Conservation (phyloP, 495 filamentous ascomycete genomes). For the Penicillium egyptiacum region DNA sequence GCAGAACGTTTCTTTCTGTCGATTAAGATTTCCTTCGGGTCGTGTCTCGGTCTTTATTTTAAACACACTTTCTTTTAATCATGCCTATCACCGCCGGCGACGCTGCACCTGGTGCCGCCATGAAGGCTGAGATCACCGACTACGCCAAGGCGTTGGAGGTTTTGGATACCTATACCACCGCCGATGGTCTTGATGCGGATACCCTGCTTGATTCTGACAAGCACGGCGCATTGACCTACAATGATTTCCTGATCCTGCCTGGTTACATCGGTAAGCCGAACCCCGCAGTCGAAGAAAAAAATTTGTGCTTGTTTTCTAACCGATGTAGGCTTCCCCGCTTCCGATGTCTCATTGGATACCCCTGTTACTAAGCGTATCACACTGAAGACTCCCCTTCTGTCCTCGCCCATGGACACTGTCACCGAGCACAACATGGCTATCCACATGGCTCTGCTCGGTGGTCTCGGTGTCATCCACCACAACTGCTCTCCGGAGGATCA, state of each 20-base stretch:
- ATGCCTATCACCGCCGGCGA: conserved; percentile 75
- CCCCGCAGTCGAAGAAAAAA: conserved; percentile 11
- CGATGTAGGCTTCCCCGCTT: conserved; percentile 75
- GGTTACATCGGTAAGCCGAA: conserved; percentile 61
- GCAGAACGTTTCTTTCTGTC: conserved; percentile 51
- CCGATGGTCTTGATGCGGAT: conserved; percentile 82
- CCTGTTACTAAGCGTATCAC: conserved; percentile 91
- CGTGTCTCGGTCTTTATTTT: conserved; percentile 12
- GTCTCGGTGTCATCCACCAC: conserved; percentile 97
- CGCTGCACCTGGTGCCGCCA: conserved; percentile 39
- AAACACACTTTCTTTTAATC: conserved; percentile 35
- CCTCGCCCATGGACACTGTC: conserved; percentile 99
- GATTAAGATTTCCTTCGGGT: conserved; percentile 31
- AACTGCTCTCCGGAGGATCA: conserved; percentile 95
- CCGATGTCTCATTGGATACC: conserved; percentile 83
- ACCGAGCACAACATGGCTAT: conserved; percentile 99
- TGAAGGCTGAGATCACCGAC: conserved; percentile 53
- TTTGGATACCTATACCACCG: conserved; percentile 65
- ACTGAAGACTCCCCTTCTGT: conserved; percentile 91
- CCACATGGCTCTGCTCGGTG: conserved; percentile 95
- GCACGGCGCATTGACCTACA: conserved; percentile 87
- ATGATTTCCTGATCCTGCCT: conserved; percentile 68
- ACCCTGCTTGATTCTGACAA: conserved; percentile 82
- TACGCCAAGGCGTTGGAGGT: conserved; percentile 71
- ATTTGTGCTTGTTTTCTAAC: neutral